These are phyloP conservation scores for Wilcoxina mikolae DNA, from an alignment of 495 filamentous ascomycete species.

Conservation along the genomic window DNA sequence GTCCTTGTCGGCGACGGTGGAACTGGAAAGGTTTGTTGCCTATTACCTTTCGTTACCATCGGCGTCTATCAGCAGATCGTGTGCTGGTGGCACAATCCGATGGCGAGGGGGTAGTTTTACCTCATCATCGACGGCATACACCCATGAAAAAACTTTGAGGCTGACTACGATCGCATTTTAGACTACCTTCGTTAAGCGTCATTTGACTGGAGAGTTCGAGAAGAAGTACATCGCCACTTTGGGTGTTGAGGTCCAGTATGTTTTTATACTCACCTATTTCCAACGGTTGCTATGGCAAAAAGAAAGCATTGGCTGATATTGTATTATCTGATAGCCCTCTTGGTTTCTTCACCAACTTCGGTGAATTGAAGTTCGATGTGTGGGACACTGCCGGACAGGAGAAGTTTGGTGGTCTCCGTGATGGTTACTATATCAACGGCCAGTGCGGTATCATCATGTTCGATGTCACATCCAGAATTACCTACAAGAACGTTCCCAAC, in stretches of 20 bases:
- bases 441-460: constrained; percentile 99
- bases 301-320: constrained; percentile 3
- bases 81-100: background rate
- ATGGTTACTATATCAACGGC: constrained; percentile 99
- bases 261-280: constrained; percentile 19
- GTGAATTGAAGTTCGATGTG: constrained; percentile 95
- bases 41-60: background rate
- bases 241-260: constrained; percentile 87
- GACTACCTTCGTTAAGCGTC: constrained; percentile 99
- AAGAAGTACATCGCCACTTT: constrained; percentile 99
- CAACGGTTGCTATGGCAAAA: background rate
- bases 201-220: constrained; percentile 98
- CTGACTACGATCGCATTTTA: constrained; percentile 31
- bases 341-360: constrained; percentile 50
- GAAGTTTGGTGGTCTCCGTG: constrained; percentile 99
- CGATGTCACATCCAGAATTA: constrained; percentile 98
- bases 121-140: background rate
- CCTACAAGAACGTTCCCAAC: constrained; percentile 99
- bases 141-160: constrained; percentile 24
- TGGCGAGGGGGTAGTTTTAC: background rate
- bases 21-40: constrained; percentile 83
- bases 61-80: background rate
- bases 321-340: constrained; percentile 24
- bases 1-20: constrained; percentile 99
- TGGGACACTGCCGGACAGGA: constrained; percentile 99